Evolutionary conservation across 352 stramenopile genomes (phyloP), one percentile per base, ranked within the genome.

Genomic region (Phytopythium oedochilum): DNA sequence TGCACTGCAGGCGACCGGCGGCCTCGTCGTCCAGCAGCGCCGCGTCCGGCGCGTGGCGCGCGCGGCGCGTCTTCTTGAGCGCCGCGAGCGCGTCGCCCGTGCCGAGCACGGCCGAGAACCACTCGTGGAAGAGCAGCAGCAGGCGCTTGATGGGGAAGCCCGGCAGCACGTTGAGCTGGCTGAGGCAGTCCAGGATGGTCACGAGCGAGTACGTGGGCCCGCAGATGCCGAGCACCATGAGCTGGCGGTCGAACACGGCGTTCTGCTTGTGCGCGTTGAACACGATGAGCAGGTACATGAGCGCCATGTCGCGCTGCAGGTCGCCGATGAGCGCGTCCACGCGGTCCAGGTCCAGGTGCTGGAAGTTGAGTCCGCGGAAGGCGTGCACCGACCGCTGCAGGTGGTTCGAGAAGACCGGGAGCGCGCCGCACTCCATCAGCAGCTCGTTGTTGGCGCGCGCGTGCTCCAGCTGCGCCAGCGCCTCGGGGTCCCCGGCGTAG

Each of bases 131-230:
- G 7, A 93, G 62, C 66, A 93, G 60, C 35, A 93, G 58, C 28
- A 91, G 43, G 9, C 83, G 78, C 61, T 93, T 93, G 46, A 89
- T 86, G 15, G 83, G 83, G 61, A 91, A 92, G 4, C 79, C 78
- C 7, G 83, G 77, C 23, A 90, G 57, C 40, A 83, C 71, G 52
- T 89, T 85, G 20, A 90, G 64, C 57, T 87, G 73, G 34, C 77
- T 74, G 0, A 90, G 50, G 44, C 83, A 89, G 65, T 92, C 83
- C 32, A 92, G 56, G 59, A 92, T 86, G 15, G 75, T 81, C 25
- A 83, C 69, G 17, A 92, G 66, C 23, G 68, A 63, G 57, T 81
- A 87, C 15, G 73, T 77, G 20, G 83, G 83, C 6, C 66, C 64
- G 32, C 59, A 75, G 35, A 82, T 73, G n/a, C 78, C 83, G 45